Base-by-base conservation (phyloP, 2,329 filamentous ascomycete genomes). In the Arthrinium phaeospermum region DNA sequence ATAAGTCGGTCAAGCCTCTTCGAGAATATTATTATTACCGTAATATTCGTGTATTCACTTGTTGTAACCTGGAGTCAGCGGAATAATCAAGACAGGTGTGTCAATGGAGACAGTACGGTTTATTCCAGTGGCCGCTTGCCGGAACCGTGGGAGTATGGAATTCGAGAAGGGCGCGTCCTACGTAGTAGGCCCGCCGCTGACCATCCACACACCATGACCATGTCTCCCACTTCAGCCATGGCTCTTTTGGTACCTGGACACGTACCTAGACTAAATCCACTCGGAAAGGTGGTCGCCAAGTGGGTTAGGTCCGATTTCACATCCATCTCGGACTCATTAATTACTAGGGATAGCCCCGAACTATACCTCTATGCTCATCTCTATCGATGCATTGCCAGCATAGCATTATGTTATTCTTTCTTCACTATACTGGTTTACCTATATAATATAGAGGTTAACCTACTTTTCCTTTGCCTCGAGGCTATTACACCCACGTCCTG, bases 161-260 rank as follows among this genome's bases (percentile, higher is more conserved):
- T 37, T 37, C 34, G 19, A n/a, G 57, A 64, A 64, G 34, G 34
- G 30, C 57, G 57, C 41, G 34, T 37, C 30, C 46, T 49, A 45
- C 12, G 37, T 30, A 44, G 12, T 46, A 49, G 47, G n/a, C 34
- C 57, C 57, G 57, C n/a, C 19, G 30, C 22, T 64, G 57, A 14
- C 57, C 57, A 64, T 64, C 57, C 57, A 64, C 57, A 37, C 34
- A 64, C 57, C 57, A n/a, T 41, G 34, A n/a, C 30, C 53, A 61
- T 13, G 51, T 57, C 14, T 57, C 51, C 49, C 24, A 24, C 49
- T n/a, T 27, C 51, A 34, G 51, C 27, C 51, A 13, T 57, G 24
- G 34, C 57, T 37, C 19, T 41, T 6, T 4, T 8, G 34, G 53
- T 61, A 61, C 34, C 13, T 41, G 57, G 22, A 64, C 57, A 64